Conservation (phyloP, 2,329 filamentous ascomycete genomes). For the Graphiopsis chlorocephala region DNA sequence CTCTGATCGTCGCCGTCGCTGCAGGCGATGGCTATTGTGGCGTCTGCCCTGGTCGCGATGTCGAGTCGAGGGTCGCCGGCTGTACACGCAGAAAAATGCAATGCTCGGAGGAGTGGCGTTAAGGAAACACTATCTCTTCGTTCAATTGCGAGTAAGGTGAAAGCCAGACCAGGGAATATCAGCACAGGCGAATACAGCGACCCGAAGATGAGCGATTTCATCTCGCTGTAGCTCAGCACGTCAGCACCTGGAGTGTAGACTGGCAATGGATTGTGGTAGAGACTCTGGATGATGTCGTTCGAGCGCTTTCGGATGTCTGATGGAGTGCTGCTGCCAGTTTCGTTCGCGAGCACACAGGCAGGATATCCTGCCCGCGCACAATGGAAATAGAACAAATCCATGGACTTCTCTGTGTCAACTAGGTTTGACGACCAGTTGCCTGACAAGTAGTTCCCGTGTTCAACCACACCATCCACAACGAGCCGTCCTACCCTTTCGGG, state of each 20-base stretch:
- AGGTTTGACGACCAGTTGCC: conserved; percentile 41
- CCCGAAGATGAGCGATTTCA: conserved; percentile 36
- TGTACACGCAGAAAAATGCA: conserved; percentile 1
- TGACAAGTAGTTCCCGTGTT: conserved; percentile 37
- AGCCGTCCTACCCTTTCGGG: conserved; percentile 38
- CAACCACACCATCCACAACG: conserved; percentile 48
- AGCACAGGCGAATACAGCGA: conserved; percentile 37
- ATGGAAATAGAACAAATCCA: conserved; percentile 45
- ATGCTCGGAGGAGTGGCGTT: conserved; percentile 23
- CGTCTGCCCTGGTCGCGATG: neutral
- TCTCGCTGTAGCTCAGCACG: conserved; percentile 42
- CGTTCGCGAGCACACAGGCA: conserved; percentile 39
- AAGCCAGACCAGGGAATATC: conserved; percentile 35
- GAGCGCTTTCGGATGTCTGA: conserved; percentile 37
- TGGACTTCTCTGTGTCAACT: conserved; percentile 43
- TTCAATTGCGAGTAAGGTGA: conserved; percentile 37
- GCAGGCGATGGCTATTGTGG: conserved; percentile 36
- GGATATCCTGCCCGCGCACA: conserved; percentile 43
- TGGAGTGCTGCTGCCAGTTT: conserved; percentile 27
- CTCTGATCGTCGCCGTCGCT: conserved; percentile 38
- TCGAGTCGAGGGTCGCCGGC: neutral
- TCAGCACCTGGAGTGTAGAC: conserved; percentile 34
- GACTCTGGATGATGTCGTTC: conserved; percentile 34
- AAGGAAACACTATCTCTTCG: conserved; percentile 30
- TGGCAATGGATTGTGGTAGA: conserved; percentile 42